Evolutionary conservation across 2,329 filamentous ascomycete genomes (phyloP).

Genomic region (Dactylella cylindrospora): DNA sequence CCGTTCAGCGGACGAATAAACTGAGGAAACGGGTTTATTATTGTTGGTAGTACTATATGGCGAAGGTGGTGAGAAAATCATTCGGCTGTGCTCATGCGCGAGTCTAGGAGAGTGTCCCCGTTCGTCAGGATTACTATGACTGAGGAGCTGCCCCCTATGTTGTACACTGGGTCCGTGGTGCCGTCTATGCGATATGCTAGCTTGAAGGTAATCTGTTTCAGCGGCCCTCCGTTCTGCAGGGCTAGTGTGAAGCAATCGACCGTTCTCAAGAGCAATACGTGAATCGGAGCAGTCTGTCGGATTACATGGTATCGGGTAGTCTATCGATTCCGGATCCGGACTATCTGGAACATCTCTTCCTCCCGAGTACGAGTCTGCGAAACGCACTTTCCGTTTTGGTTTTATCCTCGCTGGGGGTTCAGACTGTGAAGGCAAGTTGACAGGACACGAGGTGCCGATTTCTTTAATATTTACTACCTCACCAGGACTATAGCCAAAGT

Average conservation of each 20-base stretch:
- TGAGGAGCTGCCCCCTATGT: no score
- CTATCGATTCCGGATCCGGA: neutral
- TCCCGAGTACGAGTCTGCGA: constrained; percentile 23
- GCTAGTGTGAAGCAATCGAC: constrained; percentile 13
- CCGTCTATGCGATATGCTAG: no score
- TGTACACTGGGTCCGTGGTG: no score
- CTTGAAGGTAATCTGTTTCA: no score
- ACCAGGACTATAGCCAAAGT: constrained; percentile 18
- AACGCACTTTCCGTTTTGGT: constrained; percentile 14
- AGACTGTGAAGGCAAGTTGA: constrained; percentile 10
- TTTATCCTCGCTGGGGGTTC: constrained; percentile 12
- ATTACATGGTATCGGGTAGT: constrained; percentile 36
- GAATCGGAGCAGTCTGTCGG: constrained; percentile 22
- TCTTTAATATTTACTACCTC: constrained; percentile 35
- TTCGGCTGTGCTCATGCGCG: no score
- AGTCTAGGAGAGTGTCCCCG: no score
- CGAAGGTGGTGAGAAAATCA: no score
- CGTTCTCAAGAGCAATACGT: constrained; percentile 30
- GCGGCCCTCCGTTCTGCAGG: neutral
- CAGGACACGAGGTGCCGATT: constrained; percentile 4
- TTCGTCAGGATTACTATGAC: no score
- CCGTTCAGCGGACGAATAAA: no score
- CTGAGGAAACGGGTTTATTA: no score
- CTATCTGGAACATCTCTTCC: constrained; percentile 29
- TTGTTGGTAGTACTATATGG: no score